phyloP scores from a whole-genome alignment of 768 basidiomycete genomes.

The Rhizopogon vesiculosus region DNA sequence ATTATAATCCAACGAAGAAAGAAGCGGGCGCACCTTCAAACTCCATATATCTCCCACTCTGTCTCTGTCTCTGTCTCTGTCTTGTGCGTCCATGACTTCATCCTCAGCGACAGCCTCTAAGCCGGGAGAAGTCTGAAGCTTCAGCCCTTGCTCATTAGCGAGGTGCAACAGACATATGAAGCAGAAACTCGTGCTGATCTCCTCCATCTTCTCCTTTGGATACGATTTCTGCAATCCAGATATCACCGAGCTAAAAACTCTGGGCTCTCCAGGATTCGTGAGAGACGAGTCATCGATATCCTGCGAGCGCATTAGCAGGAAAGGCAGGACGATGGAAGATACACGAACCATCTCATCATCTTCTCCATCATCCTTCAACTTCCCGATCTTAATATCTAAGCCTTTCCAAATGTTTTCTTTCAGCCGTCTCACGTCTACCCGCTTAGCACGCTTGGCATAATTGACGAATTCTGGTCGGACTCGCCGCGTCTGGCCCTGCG shows the following conservation, averaged over 20 bases:
- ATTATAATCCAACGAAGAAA: background rate
- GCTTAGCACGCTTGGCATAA: constrained; percentile 92
- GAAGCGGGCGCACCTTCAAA: constrained; percentile 49
- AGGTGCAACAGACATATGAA: constrained; percentile 97
- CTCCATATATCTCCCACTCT: constrained; percentile 71
- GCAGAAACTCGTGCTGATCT: constrained; percentile 98
- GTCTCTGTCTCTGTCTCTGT: constrained; percentile 27
- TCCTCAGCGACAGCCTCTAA: constrained; percentile 33
- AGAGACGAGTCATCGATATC: constrained; percentile 47
- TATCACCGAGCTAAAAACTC: constrained; percentile 79
- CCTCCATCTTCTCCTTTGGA: constrained; percentile 91
- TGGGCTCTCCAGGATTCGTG: constrained; percentile 63
- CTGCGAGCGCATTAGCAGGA: constrained; percentile 26
- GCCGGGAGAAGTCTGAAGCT: constrained; percentile 53
- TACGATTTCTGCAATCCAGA: constrained; percentile 76
- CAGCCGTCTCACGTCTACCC: constrained; percentile 93
- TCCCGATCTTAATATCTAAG: constrained; percentile 67
- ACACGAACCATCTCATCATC: constrained; percentile 51
- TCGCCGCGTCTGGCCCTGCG: constrained; percentile 70
- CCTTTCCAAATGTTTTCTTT: constrained; percentile 99
- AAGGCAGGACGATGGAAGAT: background rate
- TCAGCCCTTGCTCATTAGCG: constrained; percentile 94
- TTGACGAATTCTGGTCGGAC: constrained; percentile 86
- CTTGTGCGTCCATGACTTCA: constrained; percentile 31
- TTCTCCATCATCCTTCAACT: constrained; percentile 28